Percentiles rank a stretch among this genome's conserved stretches.
These are phyloP conservation scores for Basidiobolus heterosporus DNA, from an alignment of 371 early-diverging fungal species.

Conservation along the genomic window DNA sequence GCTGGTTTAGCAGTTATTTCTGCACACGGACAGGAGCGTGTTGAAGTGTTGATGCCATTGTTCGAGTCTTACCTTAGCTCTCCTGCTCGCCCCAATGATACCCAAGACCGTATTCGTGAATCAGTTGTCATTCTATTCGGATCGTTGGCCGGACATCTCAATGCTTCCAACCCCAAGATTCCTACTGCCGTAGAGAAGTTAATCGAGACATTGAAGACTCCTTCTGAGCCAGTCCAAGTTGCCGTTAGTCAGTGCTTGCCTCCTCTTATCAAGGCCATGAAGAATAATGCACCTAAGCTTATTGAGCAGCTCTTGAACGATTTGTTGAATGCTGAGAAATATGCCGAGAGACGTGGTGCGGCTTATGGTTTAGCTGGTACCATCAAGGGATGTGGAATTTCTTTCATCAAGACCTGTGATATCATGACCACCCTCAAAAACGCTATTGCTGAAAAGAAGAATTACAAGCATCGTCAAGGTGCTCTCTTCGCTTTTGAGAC, in stretches of 20 bases:
- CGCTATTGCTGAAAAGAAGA: conserved; percentile 65
- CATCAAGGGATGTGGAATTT: conserved; percentile 81
- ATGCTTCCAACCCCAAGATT: conserved; percentile 51
- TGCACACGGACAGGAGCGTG: conserved; percentile 49
- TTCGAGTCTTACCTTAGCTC: conserved; percentile 63
- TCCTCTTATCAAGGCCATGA: conserved; percentile 64
- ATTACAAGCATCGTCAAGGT: conserved; percentile 66
- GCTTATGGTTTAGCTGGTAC: conserved; percentile 95
- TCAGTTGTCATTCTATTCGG: conserved; percentile 83
- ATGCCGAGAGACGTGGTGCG: conserved; percentile 81
- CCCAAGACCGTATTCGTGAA: conserved; percentile 70
- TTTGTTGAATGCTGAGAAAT: conserved; percentile 54
- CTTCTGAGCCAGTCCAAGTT: conserved; percentile 86
- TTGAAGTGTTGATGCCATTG: conserved; percentile 43
- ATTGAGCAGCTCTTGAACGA: conserved; percentile 47
- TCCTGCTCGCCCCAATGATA: conserved; percentile 33
- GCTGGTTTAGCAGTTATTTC: conserved; percentile 69
- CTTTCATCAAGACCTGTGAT: conserved; percentile 63
- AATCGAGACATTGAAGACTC: conserved; percentile 78
- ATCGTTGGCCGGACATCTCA: conserved; percentile 73
- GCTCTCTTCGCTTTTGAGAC: conserved; percentile 88
- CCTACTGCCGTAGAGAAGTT: conserved; percentile 67
- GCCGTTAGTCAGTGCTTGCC: conserved; percentile 88
- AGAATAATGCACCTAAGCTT: conserved; percentile 38
- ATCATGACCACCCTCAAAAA: conserved; percentile 69